Base-by-base conservation (phyloP, 768 basidiomycete genomes). In the Rhodotorula graminis region DNA sequence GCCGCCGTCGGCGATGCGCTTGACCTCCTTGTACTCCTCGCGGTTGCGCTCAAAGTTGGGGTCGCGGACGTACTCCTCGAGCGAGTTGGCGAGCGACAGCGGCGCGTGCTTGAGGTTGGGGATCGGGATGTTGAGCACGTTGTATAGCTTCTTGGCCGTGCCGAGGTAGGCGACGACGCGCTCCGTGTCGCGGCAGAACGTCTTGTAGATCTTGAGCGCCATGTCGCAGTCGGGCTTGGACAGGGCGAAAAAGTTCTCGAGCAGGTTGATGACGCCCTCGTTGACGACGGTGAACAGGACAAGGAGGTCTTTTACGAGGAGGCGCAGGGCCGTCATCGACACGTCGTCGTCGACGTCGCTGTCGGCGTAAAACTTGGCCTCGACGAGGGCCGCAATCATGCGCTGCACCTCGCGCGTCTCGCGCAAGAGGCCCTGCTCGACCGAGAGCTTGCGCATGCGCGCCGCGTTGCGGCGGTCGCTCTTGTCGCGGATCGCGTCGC, bases 241-340 rank as follows among this genome's bases (percentile, higher is more conserved):
- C 96, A 98, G 98, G 80, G 96, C 62, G 78, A 98, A 97, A 82
- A 96, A 99, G 82, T 95, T 90, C 79, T 97, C 93, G 10, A 85
- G 80, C 29, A 85, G 79, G 73, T 85, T 85, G 80, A 85, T 84
- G 50, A 85, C 92, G 53, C 94, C 96, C 79, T 99, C 96, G 77
- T 99, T 99, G 55, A 92, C 90, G 4, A 93, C 93, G 80, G 96
- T 93, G 80, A 97, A 97, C 27, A 98, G 84, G 66, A 97, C 91
- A 64, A 98, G 85, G 5, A 98, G 86, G 80, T 99, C 96, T 80
- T 97, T 98, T 76, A 96, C 91, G 42, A 97, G 85, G 90, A 99
- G 92, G 56, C 91, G 86, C 64, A 97, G 84, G 5, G 95, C 92
- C 7, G 89, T 87, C 63, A 91, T 89, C 1, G 89, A 91, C 53